Base-by-base conservation (phyloP, 441 rosid species). In the Hura crepitans region DNA sequence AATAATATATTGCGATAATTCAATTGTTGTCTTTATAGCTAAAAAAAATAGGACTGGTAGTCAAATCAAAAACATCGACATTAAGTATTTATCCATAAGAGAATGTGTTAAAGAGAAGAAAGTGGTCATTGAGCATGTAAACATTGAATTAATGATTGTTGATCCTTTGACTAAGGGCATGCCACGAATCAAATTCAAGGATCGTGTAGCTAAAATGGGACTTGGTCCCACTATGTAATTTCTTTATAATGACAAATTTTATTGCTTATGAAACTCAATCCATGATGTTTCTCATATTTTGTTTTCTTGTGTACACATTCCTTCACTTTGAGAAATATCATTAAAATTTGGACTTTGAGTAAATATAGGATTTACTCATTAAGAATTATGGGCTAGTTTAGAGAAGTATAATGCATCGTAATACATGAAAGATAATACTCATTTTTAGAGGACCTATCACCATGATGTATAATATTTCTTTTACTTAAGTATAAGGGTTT, bases 81-180 rank as follows among this genome's bases (percentile, higher is more conserved):
- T 61, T 13, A 61, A 33, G 46, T 61, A 61, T n/a, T 61, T 61
- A 61, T 20, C 43, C 20, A 33, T 61, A 9, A 31, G 39, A 61
- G 45, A 61, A 31, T 4, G 65, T 10, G 65, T 61, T 61, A n/a
- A 18, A 31, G 45, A 60, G 4, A 50, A 47, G 22, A 50, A 50
- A 50, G 54, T 1, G 22, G 54, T 50, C 54, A 50, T 15, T 50
- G 20, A 50, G n/a, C 23, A 33, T 6, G 6, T 33, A 2, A 33
- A 6, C 6, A 33, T 6, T 33, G 37, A 33, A 33, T 33, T 33
- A 33, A 33, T 33, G 37, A 33, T 33, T 6, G 37, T 6, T 33
- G 37, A 33, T 33, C 37, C 37, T 33, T 33, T 33, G 37, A 33
- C 37, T 33, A 33, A 33, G 37, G 37, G 37, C 37, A 33, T 33